Evolutionary conservation across 2,329 filamentous ascomycete species (phyloP).

Genomic region (Calonectria fujianensis): DNA sequence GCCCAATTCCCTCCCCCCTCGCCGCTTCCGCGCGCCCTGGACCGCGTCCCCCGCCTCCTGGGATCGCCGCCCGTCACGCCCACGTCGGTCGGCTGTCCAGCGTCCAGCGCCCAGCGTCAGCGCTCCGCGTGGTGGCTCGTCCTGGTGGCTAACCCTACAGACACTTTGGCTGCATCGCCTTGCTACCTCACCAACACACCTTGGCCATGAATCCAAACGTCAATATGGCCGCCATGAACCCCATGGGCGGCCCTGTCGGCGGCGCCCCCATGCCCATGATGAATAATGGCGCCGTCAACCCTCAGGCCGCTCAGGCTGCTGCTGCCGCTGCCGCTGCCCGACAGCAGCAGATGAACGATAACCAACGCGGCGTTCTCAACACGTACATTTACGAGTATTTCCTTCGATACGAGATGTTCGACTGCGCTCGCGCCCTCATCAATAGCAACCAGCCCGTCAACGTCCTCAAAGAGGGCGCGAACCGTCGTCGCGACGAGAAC

Average conservation of each 20-base stretch:
- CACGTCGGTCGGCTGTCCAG: constrained; percentile 58
- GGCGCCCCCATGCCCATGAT: constrained; percentile 78
- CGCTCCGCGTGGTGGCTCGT: constrained; percentile 59
- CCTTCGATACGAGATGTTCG: constrained; percentile 87
- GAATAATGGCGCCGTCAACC: constrained; percentile 72
- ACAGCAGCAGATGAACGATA: constrained; percentile 67
- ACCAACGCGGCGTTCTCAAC: constrained; percentile 78
- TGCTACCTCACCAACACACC: constrained; percentile 46
- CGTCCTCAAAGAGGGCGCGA: constrained; percentile 81
- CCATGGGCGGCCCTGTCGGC: constrained; percentile 81
- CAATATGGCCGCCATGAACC: constrained; percentile 81
- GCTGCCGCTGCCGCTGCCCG: constrained; percentile 57
- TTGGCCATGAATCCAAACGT: constrained; percentile 75
- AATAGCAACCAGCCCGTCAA: constrained; percentile 80
- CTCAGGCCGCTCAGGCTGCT: constrained; percentile 57
- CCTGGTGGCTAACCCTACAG: constrained; percentile 58
- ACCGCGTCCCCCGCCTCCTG: constrained; percentile 55
- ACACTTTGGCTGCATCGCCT: constrained; percentile 50
- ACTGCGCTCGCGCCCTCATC: constrained; percentile 86
- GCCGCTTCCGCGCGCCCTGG: constrained; percentile 52
- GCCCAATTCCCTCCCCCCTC: constrained; percentile 47
- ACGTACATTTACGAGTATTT: constrained; percentile 96
- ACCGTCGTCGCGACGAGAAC: constrained; percentile 79
- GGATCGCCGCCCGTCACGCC: constrained; percentile 57
- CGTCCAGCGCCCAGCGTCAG: constrained; percentile 54